Base-by-base conservation (phyloP, 2,329 filamentous ascomycete species). In the Beauveria caledonica region DNA sequence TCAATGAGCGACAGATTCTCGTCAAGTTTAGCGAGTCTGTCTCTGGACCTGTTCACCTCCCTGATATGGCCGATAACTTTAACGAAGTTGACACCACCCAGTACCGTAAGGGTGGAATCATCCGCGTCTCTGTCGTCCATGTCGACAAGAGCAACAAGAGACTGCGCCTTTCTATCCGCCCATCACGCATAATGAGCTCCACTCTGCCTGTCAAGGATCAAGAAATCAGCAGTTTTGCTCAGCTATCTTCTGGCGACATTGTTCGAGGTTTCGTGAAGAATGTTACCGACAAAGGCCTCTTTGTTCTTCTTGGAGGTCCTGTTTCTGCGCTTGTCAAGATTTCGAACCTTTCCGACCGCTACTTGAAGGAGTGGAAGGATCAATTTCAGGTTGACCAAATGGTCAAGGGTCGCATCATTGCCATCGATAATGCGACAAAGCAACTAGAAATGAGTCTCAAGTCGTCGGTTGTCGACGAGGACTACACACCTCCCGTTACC, bases 351-450 rank as follows among this genome's bases (percentile, higher is more conserved):
- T 96, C 92, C 0, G 94, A 99, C 71, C 83, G 85, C 8, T 99
- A 87, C 72, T 77, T 99, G 68, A 97, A 97, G 74, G 90, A 97
- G 63, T 99, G 94, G 94, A 95, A 96, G 76, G 85, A 89, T 40
- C 80, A 87, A 49, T 97, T 93, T 75, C 86, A 94, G 68, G 77
- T 93, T 52, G 91, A 96, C 68, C 92, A 97, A 73, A 80, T 99
- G 6, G 91, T 99, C 58, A 91, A 88, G 73, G 94, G 92, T 56
- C 90, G 93, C 64, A 80, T 99, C 62, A 84, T 89, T 51, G 78
- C 85, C 3, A 83, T 92, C 27, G 89, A 97, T 66, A 68, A 79
- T 6, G 79, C 80, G 42, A 78, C 85, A 27, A 85, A 86, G 61
- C 90, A 92, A 67, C 76, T 96, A 29, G 90, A 95, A 71, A 80